phyloP scores from a whole-genome alignment of 208 protist species.

The Plasmodiophora brassicae region DNA sequence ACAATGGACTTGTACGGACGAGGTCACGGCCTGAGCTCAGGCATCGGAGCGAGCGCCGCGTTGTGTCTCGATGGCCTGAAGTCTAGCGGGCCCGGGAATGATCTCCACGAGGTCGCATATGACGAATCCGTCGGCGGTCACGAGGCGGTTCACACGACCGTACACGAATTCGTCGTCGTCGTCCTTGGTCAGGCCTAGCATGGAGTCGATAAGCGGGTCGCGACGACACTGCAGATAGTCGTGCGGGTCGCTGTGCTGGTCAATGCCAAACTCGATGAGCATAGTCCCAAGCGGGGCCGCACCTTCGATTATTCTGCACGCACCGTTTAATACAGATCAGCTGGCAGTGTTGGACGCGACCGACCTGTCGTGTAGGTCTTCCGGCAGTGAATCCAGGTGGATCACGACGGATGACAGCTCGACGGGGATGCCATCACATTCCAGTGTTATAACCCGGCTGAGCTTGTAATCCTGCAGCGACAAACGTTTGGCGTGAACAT shows the following conservation, averaged over 20 bases:
- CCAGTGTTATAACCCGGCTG: not conserved
- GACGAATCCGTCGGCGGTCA: not conserved
- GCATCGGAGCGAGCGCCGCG: not conserved
- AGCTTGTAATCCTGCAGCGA: not conserved
- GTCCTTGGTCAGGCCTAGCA: not conserved
- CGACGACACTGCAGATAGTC: not conserved
- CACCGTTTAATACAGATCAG: not conserved
- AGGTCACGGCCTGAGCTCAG: not conserved
- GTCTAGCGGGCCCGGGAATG: not conserved
- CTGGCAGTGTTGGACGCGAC: not conserved
- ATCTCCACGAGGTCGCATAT: constrained; percentile 5
- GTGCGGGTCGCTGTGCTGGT: not conserved
- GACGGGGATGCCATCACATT: not conserved
- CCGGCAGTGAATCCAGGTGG: not conserved
- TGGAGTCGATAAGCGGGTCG: not conserved
- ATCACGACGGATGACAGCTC: not conserved
- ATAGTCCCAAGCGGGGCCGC: not conserved
- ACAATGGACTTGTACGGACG: not conserved
- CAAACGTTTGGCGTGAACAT: not conserved
- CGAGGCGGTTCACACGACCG: not conserved
- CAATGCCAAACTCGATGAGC: not conserved
- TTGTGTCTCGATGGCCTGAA: not conserved
- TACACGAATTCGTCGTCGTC: not conserved
- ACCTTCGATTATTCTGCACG: not conserved
- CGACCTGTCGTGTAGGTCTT: not conserved